Conservation (phyloP, 2,329 filamentous ascomycete species). For the Exophiala aquamarina region DNA sequence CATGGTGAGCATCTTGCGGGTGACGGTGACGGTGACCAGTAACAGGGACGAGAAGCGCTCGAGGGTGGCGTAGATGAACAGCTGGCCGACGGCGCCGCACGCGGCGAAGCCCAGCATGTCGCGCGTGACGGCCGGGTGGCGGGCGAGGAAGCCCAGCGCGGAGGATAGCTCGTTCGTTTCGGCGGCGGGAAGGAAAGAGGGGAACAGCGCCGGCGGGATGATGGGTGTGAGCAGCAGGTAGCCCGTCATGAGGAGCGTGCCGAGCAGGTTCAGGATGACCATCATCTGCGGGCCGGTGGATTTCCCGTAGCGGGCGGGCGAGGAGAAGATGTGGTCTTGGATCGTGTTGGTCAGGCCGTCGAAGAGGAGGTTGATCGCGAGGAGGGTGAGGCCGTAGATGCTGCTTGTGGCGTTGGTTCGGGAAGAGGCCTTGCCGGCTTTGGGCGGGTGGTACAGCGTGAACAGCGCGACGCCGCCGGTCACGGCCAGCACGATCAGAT, state of each 20-base stretch:
- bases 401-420: constrained; percentile 63
- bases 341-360: constrained; percentile 96
- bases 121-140: constrained; percentile 77
- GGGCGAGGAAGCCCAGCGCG: constrained; percentile 77
- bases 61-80: constrained; percentile 97
- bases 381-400: constrained; percentile 69
- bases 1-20: constrained; percentile 99
- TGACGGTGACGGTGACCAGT: constrained; percentile 94
- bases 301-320: constrained; percentile 63
- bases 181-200: constrained; percentile 56
- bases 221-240: constrained; percentile 81
- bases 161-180: constrained; percentile 73
- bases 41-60: constrained; percentile 88
- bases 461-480: constrained; percentile 93
- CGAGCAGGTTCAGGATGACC: constrained; percentile 93
- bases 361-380: constrained; percentile 87
- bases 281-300: constrained; percentile 98
- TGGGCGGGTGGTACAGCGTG: constrained; percentile 77
- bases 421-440: constrained; percentile 49
- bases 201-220: constrained; percentile 69
- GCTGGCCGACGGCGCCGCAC: constrained; percentile 88
- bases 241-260: constrained; percentile 69
- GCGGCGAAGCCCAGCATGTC: constrained; percentile 88
- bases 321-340: constrained; percentile 87
- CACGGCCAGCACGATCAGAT: constrained; percentile 86